Evolutionary conservation across 169 alveolate species (phyloP), one percentile per base, ranked within the genome.

Genomic region (Miamiensis avidus): DNA sequence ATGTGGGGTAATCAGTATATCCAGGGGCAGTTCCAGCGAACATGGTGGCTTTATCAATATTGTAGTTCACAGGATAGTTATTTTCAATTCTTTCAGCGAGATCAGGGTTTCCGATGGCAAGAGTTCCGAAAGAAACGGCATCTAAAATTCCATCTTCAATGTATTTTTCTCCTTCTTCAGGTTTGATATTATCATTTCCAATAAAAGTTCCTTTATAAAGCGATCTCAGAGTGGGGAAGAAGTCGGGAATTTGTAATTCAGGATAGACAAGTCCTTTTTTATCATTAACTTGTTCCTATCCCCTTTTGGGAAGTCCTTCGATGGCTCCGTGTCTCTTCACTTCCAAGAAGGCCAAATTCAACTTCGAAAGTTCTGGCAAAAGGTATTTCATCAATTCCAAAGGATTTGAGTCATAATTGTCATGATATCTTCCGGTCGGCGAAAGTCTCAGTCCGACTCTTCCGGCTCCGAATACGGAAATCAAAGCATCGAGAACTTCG

Each of bases 381-480:
- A 82, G 65, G 64, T 81, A 31, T 25, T 33, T 28, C 20, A 74
- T 32, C 20, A 82, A 69, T 25, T 75, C 76, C 0, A 82, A 0
- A 4, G 91, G 88, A 76, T 87, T 76, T 20, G 84, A 65, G 77
- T 82, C 88, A n/a, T 29, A 74, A 74, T 75, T 31, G 25, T 81
- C 82, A 31, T 34, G 34, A 31, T 30, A 76, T 20, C 79, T 65
- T 27, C 78, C 82, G 0, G 78, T 69, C 25, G 91, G 91, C 25
- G 91, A 82, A 29, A 87, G 25, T 69, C 83, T 87, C 0, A 87
- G 31, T 11, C 91, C 87, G 28, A 76, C 82, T 34, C 81, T 82
- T 64, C 74, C 83, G 83, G 82, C 64, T 72, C 93, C 91, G n/a
- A 91, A 77, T 11, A 82, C 91, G 69, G 81, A 65, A 29, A 86